Percentiles rank a stretch among this genome's conserved stretches.
phyloP scores from a whole-genome alignment of 805 yeast genomes.

The Barnettozyma vustinii region DNA sequence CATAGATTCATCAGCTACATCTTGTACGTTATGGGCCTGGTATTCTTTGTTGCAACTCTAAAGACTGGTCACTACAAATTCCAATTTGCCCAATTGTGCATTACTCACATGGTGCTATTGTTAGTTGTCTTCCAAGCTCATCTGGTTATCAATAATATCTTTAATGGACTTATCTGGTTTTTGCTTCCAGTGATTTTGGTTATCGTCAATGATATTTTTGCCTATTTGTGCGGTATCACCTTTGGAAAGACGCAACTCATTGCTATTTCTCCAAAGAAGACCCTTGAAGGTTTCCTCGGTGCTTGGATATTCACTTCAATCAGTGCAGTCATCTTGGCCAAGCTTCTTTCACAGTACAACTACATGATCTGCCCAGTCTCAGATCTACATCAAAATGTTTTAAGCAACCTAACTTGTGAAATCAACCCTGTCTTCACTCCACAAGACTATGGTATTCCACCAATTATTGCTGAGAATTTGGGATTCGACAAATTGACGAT shows the following conservation, averaged over 20 bases:
- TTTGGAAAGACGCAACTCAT: constrained; percentile 91
- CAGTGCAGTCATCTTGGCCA: constrained; percentile 63
- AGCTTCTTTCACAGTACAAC: constrained; percentile 55
- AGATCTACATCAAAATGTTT: constrained; percentile 54
- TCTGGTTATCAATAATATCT: constrained; percentile 81
- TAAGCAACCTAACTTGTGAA: constrained; percentile 64
- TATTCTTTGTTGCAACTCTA: constrained; percentile 82
- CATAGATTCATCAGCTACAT: constrained; percentile 83
- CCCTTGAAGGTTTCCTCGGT: constrained; percentile 95
- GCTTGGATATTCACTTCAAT: constrained; percentile 93
- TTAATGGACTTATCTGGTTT: constrained; percentile 93
- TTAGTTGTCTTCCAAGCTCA: constrained; percentile 93
- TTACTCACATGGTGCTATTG: constrained; percentile 89
- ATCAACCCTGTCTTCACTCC: constrained; percentile 87
- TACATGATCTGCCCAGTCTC: constrained; percentile 87
- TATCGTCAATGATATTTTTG: constrained; percentile 91
- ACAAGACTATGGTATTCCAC: constrained; percentile 72
- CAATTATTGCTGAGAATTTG: constrained; percentile 47
- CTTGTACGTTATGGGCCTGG: constrained; percentile 80
- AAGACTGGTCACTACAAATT: constrained; percentile 85
- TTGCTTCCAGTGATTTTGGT: constrained; percentile 87
- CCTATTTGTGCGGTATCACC: constrained; percentile 94
- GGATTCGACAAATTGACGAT: constrained; percentile 48
- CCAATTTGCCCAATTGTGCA: constrained; percentile 91
- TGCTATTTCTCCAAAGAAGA: constrained; percentile 92